Evolutionary conservation across 2,329 filamentous ascomycete genomes (phyloP).

Genomic region (Fusarium sp.): DNA sequence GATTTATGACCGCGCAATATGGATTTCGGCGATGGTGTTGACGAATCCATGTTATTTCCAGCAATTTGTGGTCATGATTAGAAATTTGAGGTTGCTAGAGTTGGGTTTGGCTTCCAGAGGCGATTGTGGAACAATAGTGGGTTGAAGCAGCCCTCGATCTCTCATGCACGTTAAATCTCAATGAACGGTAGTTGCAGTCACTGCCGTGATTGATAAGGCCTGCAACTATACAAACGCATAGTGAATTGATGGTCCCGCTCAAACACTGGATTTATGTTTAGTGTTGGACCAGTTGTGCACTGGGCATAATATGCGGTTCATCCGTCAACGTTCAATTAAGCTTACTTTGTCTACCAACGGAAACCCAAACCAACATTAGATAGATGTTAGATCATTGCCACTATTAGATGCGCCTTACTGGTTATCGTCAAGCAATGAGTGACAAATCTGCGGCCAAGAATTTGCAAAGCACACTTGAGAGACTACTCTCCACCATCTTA

Average conservation of each 20-base stretch:
- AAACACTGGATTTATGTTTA: not conserved
- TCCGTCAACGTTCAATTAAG: not conserved
- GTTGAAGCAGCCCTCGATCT: not conserved
- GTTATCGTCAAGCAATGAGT: not conserved
- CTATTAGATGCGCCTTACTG: not conserved
- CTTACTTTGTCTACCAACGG: not conserved
- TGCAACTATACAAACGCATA: not conserved
- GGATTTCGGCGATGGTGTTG: constrained; percentile 62
- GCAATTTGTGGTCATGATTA: constrained; percentile 13
- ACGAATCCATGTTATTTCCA: constrained; percentile 49
- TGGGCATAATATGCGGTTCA: too few species aligned
- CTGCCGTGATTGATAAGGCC: not conserved
- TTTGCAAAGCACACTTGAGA: not conserved
- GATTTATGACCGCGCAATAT: constrained; percentile 89
- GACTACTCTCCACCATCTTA: not conserved
- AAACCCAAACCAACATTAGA: not conserved
- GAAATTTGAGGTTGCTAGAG: constrained; percentile 5
- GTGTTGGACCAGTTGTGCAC: too few species aligned
- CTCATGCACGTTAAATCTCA: not conserved
- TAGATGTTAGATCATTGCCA: not conserved
- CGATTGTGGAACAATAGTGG: constrained; percentile 23
- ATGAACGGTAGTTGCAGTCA: not conserved
- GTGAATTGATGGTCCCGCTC: too few species aligned
- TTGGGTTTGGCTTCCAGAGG: not conserved
- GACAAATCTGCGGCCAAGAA: not conserved